These are phyloP conservation scores for Heterobasidion occidentale DNA, from an alignment of 1,284 basidiomycete genomes.

Conservation along the genomic window DNA sequence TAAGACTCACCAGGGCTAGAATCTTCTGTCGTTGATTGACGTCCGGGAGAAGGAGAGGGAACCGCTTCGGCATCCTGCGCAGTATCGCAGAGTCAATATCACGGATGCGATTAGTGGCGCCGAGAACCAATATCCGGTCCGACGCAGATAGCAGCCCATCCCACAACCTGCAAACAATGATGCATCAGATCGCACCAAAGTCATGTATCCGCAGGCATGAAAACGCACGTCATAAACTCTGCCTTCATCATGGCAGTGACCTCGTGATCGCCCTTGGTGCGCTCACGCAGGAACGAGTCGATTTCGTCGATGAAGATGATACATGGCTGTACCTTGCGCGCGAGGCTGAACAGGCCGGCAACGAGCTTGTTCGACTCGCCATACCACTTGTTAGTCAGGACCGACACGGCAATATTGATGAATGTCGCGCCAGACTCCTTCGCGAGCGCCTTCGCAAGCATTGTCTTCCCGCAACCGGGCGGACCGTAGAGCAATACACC, in stretches of 20 bases:
- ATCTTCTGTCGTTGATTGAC: constrained; percentile 82
- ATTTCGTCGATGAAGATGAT: constrained; percentile 85
- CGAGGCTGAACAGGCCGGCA: constrained; percentile 75
- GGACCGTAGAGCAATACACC: constrained; percentile 87
- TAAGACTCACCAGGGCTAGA: constrained; percentile 61
- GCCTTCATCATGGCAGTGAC: constrained; percentile 99
- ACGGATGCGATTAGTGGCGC: constrained; percentile 91
- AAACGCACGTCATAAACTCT: constrained; percentile 93
- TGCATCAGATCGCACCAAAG: background rate
- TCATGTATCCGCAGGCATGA: background rate
- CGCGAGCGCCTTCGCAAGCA: constrained; percentile 92
- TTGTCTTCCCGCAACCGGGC: constrained; percentile 91
- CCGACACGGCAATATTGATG: constrained; percentile 81
- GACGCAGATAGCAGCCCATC: constrained; percentile 87
- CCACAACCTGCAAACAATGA: constrained; percentile 66
- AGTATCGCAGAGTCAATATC: constrained; percentile 97
- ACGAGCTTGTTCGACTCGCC: constrained; percentile 99
- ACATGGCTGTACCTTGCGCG: constrained; percentile 65
- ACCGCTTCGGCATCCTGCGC: constrained; percentile 97
- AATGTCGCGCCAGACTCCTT: constrained; percentile 97
- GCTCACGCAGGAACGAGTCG: constrained; percentile 86
- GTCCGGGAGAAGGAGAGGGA: constrained; percentile 82
- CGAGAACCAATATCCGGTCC: constrained; percentile 87
- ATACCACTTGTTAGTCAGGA: constrained; percentile 91
- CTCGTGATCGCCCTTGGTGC: constrained; percentile 88